Conservation (phyloP, 768 basidiomycete species). For the Mycena galericulata region DNA sequence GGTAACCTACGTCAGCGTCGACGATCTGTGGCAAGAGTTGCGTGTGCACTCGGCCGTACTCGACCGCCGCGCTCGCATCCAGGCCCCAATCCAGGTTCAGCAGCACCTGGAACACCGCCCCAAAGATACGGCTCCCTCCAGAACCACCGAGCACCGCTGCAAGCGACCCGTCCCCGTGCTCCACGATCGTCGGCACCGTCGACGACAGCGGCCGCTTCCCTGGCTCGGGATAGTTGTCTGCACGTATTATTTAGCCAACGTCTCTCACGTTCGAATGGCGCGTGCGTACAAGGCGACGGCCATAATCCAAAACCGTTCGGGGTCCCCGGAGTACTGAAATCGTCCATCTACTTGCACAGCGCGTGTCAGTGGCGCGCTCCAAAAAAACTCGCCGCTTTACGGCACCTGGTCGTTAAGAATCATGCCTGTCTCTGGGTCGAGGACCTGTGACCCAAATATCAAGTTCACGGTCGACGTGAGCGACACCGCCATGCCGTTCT, state of each 20-base stretch:
- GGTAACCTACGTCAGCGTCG: slow-evolving; percentile 74
- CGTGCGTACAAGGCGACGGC: slow-evolving; percentile 83
- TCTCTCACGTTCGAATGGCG: background rate
- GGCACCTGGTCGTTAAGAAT: slow-evolving; percentile 88
- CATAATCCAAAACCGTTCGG: slow-evolving; percentile 87
- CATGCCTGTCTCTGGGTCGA: slow-evolving; percentile 89
- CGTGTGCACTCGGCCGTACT: slow-evolving; percentile 85
- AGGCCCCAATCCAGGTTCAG: slow-evolving; percentile 86
- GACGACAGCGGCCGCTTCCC: slow-evolving; percentile 94
- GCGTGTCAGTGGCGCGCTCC: slow-evolving; percentile 19
- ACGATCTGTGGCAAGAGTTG: slow-evolving; percentile 69
- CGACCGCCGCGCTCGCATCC: slow-evolving; percentile 85
- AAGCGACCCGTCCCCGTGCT: slow-evolving; percentile 79
- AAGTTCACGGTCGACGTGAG: slow-evolving; percentile 92
- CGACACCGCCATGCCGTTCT: slow-evolving; percentile 86
- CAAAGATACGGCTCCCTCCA: slow-evolving; percentile 90
- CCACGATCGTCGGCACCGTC: slow-evolving; percentile 83
- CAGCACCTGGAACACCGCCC: slow-evolving; percentile 81
- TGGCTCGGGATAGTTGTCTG: slow-evolving; percentile 90
- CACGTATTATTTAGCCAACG: background rate
- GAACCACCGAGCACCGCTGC: slow-evolving; percentile 84
- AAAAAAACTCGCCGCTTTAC: too few relatives aligned
- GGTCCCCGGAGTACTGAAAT: slow-evolving; percentile 89
- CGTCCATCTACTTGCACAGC: slow-evolving; percentile 74
- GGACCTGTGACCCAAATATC: slow-evolving; percentile 88